phyloP scores from a whole-genome alignment of 768 basidiomycete species.

The Hydnomerulius pinastri region DNA sequence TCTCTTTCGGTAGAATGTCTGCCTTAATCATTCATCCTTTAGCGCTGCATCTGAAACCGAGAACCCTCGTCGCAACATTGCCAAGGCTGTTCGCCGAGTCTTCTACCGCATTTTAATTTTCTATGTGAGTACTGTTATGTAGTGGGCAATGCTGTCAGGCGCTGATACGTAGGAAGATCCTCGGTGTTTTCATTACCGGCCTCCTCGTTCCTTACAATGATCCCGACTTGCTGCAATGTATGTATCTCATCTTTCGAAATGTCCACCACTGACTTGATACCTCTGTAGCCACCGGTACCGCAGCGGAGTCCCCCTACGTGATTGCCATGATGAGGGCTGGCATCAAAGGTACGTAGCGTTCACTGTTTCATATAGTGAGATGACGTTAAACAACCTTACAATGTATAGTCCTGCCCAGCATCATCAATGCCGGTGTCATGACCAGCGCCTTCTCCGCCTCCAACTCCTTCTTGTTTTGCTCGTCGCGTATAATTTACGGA shows the following conservation, averaged over 20 bases:
- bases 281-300: slow-evolving; percentile 46
- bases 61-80: slow-evolving; percentile 76
- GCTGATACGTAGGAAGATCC: slow-evolving; percentile 40
- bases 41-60: slow-evolving; percentile 78
- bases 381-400: not conserved
- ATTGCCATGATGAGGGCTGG: slow-evolving; percentile 74
- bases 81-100: slow-evolving; percentile 73
- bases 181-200: slow-evolving; percentile 69
- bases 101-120: slow-evolving; percentile 81
- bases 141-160: not conserved
- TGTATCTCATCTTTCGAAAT: slow-evolving; percentile 5
- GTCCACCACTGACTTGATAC: too few species aligned
- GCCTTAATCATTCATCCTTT: slow-evolving; percentile 9
- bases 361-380: not conserved
- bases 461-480: slow-evolving; percentile 62
- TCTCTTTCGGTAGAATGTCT: slow-evolving; percentile 16
- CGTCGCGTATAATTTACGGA: slow-evolving; percentile 42
- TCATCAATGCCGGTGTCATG: slow-evolving; percentile 74
- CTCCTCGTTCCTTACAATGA: slow-evolving; percentile 76
- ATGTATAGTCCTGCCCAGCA: slow-evolving; percentile 44
- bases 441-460: slow-evolving; percentile 73
- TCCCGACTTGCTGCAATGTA: slow-evolving; percentile 44
- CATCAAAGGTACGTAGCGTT: slow-evolving; percentile 47
- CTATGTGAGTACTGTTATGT: slow-evolving; percentile 48
- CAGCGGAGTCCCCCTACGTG: slow-evolving; percentile 78